phyloP scores from a whole-genome alignment of 78 protist species.

The Polysphondylium violaceum region DNA sequence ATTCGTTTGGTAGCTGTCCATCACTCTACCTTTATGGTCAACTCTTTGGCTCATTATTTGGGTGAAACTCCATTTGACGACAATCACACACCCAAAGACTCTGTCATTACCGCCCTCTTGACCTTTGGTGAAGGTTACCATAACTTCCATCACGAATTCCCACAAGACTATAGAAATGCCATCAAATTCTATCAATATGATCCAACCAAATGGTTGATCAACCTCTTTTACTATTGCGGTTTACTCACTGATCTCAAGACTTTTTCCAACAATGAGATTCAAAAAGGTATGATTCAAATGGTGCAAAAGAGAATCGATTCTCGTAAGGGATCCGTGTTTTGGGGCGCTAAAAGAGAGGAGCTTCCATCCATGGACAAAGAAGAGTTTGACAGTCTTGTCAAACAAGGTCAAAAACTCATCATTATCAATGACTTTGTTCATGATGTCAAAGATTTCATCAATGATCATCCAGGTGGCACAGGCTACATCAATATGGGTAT shows the following conservation, averaged over 20 bases:
- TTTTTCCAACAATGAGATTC: conserved; percentile 74
- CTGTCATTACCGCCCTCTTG: conserved; percentile 78
- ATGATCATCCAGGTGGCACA: conserved; percentile 82
- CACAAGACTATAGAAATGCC: conserved; percentile 90
- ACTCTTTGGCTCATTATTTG: conserved; percentile 88
- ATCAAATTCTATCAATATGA: conserved; percentile 80
- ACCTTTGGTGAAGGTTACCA: conserved; percentile 94
- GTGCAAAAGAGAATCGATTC: not conserved
- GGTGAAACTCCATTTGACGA: conserved; percentile 82
- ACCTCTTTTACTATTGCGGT: conserved; percentile 40
- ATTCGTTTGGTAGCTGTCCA: conserved; percentile 66
- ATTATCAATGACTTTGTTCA: conserved; percentile 57
- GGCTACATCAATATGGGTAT: conserved; percentile 64
- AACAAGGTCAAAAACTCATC: conserved; percentile 39
- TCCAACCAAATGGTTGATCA: conserved; percentile 92
- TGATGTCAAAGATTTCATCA: conserved; percentile 63
- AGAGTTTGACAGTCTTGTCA: conserved; percentile 30
- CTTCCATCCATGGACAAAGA: conserved; percentile 52
- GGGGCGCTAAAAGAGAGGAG: conserved; percentile 60
- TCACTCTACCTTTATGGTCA: conserved; percentile 91
- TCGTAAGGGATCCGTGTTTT: conserved; percentile 13
- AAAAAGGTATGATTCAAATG: conserved; percentile 83
- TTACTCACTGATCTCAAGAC: conserved; percentile 66
- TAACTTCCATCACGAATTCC: conserved; percentile 94
- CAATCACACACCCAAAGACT: conserved; percentile 65